Evolutionary conservation across 2,329 filamentous ascomycete genomes (phyloP), one percentile per base, ranked within the genome.

Genomic region (Bimuria novae-zelandiae): DNA sequence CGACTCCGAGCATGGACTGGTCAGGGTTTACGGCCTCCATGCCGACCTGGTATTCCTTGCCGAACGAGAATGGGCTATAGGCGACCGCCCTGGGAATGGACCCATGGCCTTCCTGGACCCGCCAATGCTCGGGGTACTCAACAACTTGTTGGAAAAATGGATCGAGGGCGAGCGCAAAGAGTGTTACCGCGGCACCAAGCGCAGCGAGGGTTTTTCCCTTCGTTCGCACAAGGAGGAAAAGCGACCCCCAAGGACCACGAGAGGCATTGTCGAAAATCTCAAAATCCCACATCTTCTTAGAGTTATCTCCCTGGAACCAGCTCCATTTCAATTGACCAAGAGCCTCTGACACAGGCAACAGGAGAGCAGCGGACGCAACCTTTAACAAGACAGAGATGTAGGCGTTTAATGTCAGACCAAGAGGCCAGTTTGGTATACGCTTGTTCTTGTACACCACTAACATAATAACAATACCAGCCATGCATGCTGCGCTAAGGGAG

Each of bases 241-340:
- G 14, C 14, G 57, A 53, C 5, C 60, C 60, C 60, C 60, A 62
- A 3, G 60, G 57, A 0, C 60, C 60, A 32, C 57, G 29, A 40
- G 55, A 60, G 23, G 59, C 59, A 32, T 52, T 54, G 27, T 67
- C 64, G 29, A 67, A 66, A 4, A 61, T 49, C 47, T 67, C 63
- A 50, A 65, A 65, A 40, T 63, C 60, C 39, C 54, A 50, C 16
- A 64, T 51, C 42, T 54, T 51, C 27, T 48, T 53, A 0, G 56
- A 46, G 3, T 29, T 49, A 12, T 43, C 30, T 6, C 45, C 43
- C 12, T 41, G 33, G 29, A 60, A 62, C 60, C 60, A 64, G 27
- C 48, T 50, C 60, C 60, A 64, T 40, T 63, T 63, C 35, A 60
- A 29, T 44, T 64, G 60, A 2, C 62, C 60, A 1, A 64, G 16